Evolutionary conservation across 352 stramenopile species (phyloP), one percentile per base, ranked within the genome.

Genomic region (Pythium myriotylum): DNA sequence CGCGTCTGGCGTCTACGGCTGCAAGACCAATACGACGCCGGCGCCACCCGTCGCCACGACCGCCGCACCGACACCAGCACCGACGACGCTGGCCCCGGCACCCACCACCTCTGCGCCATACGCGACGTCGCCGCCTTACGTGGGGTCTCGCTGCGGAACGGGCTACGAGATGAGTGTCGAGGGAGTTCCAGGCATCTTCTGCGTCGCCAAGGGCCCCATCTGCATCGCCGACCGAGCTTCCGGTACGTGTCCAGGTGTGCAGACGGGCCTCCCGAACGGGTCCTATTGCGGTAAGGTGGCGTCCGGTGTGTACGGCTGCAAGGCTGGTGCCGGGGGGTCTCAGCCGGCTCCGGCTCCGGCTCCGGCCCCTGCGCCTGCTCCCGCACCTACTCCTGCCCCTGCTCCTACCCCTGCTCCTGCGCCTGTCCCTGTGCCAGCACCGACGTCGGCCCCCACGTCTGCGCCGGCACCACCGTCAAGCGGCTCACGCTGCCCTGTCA

Each of bases 261-360:
- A 58, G 20, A 12, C 20, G 5, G 47, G 47, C 19, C 35, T 65
- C 2, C 22, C 17, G 23, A 32, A 26, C 9, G 57, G 57, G 1
- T 48, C 57, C 10, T 52, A 51, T 39, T 65, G 57, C 27, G 48
- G 39, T 22, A 42, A 29, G 6, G 57, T 65, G 20, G 35, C 20
- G 6, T 54, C 47, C 10, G 47, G 48, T 29, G 48, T 65, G 12
- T 61, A 41, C 40, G 59, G 59, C 3, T 67, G 59, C 51, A 65
- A 58, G n/a, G n/a, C n/a, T n/a, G n/a, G n/a, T n/a, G n/a, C n/a
- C n/a, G n/a, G n/a, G n/a, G 32, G 6, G n/a, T 22, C 39, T 4
- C 39, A 22, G 39, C 39, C 39, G 19, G 19, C 39, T n/a, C 39
- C n/a, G n/a, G n/a, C n/a, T n/a, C n/a, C n/a, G n/a, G n/a, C n/a